Evolutionary conservation across 2,329 filamentous ascomycete genomes (phyloP), one percentile per base, ranked within the genome.

Genomic region (Fusarium sacchari): DNA sequence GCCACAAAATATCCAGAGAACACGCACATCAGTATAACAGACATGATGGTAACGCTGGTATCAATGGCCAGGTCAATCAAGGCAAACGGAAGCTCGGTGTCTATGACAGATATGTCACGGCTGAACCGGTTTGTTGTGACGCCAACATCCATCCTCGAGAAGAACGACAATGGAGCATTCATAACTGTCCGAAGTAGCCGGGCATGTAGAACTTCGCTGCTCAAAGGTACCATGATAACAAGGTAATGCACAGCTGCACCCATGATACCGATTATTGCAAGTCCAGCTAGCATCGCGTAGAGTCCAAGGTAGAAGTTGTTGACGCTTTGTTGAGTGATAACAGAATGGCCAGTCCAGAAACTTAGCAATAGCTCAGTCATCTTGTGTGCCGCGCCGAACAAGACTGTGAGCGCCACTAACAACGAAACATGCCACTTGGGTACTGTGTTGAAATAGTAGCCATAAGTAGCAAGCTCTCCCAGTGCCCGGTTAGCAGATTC

Each of bases 71-170:
- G 39, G 44, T 81, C 81, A 4, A 80, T 60, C 17, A 82, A 58
- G 1, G 77, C 60, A 44, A 72, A 68, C 3, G 82, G 80, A 12
- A 83, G 73, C 57, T 82, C 78, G 5, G 74, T 77, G 37, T 83
- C 82, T 28, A 83, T 76, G 0, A 83, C 74, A 2, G 76, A 77
- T 65, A 83, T 77, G 37, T 85, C 83, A 44, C 84, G 82, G 17
- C 81, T 82, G 66, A 84, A 85, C 24, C 82, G 76, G 32, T 83
- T 84, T 14, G 80, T 80, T 32, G 82, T 78, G 24, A 79, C 74
- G 11, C 83, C 83, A 4, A 76, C 73, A 58, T 84, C 82, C 1
- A 80, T 83, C 2, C 60, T 73, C 1, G 80, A 80, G 59, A 84
- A 82, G 66, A 84, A 83, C 5, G 70, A 72, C n/a, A 84, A 61